Evolutionary conservation across 2,329 filamentous ascomycete genomes (phyloP), one percentile per base, ranked within the genome.

Genomic region (Geosmithia putterillii): DNA sequence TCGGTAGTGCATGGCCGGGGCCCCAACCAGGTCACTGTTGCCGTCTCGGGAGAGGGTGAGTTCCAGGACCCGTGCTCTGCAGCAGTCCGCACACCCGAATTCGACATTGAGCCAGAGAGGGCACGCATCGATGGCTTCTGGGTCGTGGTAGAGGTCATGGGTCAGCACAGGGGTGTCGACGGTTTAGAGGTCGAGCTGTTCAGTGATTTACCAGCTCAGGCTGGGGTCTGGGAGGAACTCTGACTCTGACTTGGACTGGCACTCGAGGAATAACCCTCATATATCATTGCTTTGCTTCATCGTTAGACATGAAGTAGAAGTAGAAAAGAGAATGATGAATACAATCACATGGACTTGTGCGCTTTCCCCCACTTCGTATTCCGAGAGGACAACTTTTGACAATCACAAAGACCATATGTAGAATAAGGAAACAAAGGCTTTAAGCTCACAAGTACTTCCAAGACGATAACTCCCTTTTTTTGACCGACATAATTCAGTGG

Each of bases 101-200:
- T 94, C 42, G 82, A 94, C 61, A 63, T 95, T 37, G 77, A 79
- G 38, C 83, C 86, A 0, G 70, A 66, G n/a, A 61, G 73, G 49
- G 65, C 69, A 45, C 62, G 62, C 23, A 62, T 62, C 9, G 73
- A 74, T 18, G 80, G 80, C 17, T 59, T 88, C 45, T 94, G 84
- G 83, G 67, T 95, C 43, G 81, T 95, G 6, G 66, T 95, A 37
- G 88, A 95, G 61, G 74, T 83, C 50, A 73, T 90, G 53, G 83
- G 79, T n/a, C 74, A 72, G 10, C 68, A 56, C 20, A 53, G 56
- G 20, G 52, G 52, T 3, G 49, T 54, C 2, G 58, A 64, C 20
- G 60, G 66, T 45, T 72, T 85, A 7, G 62, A 66, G 37, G 65
- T 74, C 2, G 77, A 72, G 50, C 52, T 76, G 7, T 59, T 73